A percentile compares a stretch with the other conserved stretches of the same genome.
Evolutionary conservation across 2,329 filamentous ascomycete genomes (phyloP).

Genomic region (Blastomyces parvus): DNA sequence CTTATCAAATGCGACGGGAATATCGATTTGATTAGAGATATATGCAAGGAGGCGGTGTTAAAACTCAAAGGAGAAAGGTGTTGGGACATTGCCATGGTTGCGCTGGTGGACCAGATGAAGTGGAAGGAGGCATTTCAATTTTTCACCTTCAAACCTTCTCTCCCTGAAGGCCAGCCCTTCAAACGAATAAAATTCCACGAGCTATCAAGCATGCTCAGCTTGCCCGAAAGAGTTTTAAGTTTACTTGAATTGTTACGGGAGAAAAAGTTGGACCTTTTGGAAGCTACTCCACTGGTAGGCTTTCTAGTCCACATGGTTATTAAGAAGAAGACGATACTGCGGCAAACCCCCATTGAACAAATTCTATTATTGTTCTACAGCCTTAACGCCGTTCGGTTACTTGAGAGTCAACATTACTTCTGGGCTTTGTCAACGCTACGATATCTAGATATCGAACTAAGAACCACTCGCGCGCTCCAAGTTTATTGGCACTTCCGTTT

Average conservation of each 20-base stretch:
- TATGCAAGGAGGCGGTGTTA: conserved; percentile 35
- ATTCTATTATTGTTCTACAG: conserved; percentile 24
- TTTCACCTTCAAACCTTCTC: conserved; percentile 22
- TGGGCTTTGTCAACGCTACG: conserved; percentile 24
- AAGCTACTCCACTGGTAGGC: conserved; percentile 14
- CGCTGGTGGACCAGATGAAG: conserved; percentile 23
- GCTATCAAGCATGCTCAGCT: conserved; percentile 13
- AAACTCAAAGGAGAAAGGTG: conserved; percentile 21
- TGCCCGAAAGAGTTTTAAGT: conserved; percentile 3
- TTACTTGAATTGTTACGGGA: neutral
- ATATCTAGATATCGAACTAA: conserved; percentile 21
- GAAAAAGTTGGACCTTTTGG: neutral
- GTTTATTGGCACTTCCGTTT: conserved; percentile 36
- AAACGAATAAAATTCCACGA: neutral
- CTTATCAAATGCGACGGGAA: conserved; percentile 33
- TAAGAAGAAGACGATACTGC: conserved; percentile 20
- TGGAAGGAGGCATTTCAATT: conserved; percentile 27
- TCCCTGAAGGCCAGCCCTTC: conserved; percentile 1
- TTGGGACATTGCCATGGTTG: conserved; percentile 26
- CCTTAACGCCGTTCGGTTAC: conserved; percentile 20
- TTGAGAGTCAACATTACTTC: conserved; percentile 23
- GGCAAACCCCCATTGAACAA: conserved; percentile 23
- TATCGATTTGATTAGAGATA: conserved; percentile 27
- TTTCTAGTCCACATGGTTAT: conserved; percentile 24
- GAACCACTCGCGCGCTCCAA: conserved; percentile 25